Base-by-base conservation (phyloP, 768 basidiomycete species). In the Tephrocybe sp. region DNA sequence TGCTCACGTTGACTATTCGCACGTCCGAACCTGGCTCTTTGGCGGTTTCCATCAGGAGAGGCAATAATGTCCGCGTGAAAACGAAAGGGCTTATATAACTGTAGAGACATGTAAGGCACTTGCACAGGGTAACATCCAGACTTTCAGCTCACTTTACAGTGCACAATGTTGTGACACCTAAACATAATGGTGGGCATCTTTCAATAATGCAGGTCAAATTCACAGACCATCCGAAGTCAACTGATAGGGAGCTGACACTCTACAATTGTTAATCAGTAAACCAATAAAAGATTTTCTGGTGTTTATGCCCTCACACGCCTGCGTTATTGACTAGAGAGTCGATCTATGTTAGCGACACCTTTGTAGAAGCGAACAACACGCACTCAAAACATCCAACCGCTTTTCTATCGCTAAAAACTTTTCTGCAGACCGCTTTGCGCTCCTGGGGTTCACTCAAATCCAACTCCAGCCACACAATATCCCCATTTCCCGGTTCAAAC, bases 41-140 rank as follows among this genome's bases (percentile, higher is more conserved):
- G 0, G 81, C 76, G 1, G 85, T 85, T 46, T 68, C 63, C 35
- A 65, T 67, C 41, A 86, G 59, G 2, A 84, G 60, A 2, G 84
- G 79, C 33, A 84, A 68, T 6, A 86, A 70, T 3, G 74, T 70
- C 17, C 71, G 64, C 8, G 81, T 84, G 53, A 86, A 74, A 12
- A 78, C 72, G 49, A 81, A 81, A 0, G 75, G 79, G 34, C 76
- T 73, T 19, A 86, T 67, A 48, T 77, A 71, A 44, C 84, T 85
- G 49, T 3, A 16, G 26, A n/a, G 33, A 40, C 36, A 35, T 23
- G 36, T 56, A 11, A 16, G 13, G 9, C 26, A 22, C 16, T 22
- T n/a, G 23, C 12, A 45, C 12, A 20, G 8, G 13, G 11, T 19
- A 30, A 44, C 2, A 48, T 34, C 8, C 16, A 8, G 7, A 19